Percentiles rank a stretch among this genome's conserved stretches.
Evolutionary conservation across 108 stramenopile species (phyloP).

Genomic region (Bacterosira constricta): DNA sequence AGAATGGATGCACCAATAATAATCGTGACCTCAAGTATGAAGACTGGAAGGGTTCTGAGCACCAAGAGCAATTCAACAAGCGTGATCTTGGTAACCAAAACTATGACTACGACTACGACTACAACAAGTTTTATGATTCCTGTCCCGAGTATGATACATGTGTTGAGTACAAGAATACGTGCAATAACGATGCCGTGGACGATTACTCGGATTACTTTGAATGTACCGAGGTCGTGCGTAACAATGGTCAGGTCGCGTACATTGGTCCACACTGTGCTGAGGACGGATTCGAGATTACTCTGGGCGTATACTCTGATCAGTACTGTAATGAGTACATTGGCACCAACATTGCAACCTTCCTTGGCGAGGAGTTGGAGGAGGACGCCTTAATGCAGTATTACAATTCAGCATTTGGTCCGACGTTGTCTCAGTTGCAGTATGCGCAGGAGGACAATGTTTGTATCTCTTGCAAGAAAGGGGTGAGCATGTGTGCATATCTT

Average conservation of each 20-base stretch:
- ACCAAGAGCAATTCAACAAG: slow-evolving; percentile 48
- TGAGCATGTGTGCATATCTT: slow-evolving; percentile 20
- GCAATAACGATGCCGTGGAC: background rate
- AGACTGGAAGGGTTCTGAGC: slow-evolving; percentile 38
- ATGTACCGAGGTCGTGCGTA: slow-evolving; percentile 45
- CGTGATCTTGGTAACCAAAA: slow-evolving; percentile 7
- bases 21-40: slow-evolving; percentile 34
- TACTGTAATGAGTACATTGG: slow-evolving; percentile 68
- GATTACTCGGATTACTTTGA: slow-evolving; percentile 29
- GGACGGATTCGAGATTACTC: slow-evolving; percentile 58
- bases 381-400: slow-evolving; percentile 10
- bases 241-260: slow-evolving; percentile 55
- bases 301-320: slow-evolving; percentile 77
- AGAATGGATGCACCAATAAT: background rate
- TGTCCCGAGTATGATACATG: slow-evolving; percentile 38
- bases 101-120: slow-evolving; percentile 33
- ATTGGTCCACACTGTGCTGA: slow-evolving; percentile 74
- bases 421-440: slow-evolving; percentile 39
- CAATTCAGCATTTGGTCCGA: no score
- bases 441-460: slow-evolving; percentile 37
- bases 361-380: slow-evolving; percentile 29
- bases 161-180: background rate
- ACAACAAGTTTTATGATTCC: slow-evolving; percentile 29
- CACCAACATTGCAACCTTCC: slow-evolving; percentile 26
- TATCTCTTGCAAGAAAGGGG: slow-evolving; percentile 59